These are phyloP conservation scores for Trichoderma pleuroti DNA, from an alignment of 2,329 filamentous ascomycete genomes.

Conservation along the genomic window DNA sequence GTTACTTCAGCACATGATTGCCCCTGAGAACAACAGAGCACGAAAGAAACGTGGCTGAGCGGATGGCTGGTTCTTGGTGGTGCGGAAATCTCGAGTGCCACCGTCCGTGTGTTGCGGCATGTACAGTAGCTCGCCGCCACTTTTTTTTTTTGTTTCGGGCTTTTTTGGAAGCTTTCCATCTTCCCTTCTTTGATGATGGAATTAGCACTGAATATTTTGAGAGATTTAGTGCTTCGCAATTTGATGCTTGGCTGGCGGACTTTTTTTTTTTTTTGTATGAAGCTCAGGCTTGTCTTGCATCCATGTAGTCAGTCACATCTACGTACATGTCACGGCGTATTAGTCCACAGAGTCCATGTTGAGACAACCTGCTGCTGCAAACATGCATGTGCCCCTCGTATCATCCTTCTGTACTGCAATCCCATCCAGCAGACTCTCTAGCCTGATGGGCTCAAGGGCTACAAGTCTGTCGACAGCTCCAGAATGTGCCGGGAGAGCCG, in stretches of 20 bases:
- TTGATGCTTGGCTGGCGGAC: background rate
- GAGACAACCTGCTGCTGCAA: background rate
- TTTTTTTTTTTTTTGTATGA: no score
- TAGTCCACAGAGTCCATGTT: background rate
- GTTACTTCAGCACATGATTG: background rate
- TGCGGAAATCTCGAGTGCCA: background rate
- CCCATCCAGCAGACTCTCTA: background rate
- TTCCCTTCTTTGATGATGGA: background rate
- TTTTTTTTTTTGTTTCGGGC: background rate
- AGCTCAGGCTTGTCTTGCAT: background rate
- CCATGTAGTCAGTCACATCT: background rate
- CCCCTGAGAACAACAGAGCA: background rate
- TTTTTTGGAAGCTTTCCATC: background rate
- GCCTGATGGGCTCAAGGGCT: background rate
- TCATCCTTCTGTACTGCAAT: background rate
- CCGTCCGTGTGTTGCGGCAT: no score
- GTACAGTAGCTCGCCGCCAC: background rate
- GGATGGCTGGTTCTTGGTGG: background rate
- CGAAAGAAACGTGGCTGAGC: constrained; percentile 6
- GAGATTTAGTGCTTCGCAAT: background rate
- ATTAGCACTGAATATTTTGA: background rate
- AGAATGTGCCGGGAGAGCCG: constrained; percentile 4
- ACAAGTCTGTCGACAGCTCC: background rate
- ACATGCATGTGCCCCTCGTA: background rate
- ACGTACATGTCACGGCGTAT: background rate